Conservation (phyloP, 2,329 filamentous ascomycete species). For the Canariomyces notabilis region DNA sequence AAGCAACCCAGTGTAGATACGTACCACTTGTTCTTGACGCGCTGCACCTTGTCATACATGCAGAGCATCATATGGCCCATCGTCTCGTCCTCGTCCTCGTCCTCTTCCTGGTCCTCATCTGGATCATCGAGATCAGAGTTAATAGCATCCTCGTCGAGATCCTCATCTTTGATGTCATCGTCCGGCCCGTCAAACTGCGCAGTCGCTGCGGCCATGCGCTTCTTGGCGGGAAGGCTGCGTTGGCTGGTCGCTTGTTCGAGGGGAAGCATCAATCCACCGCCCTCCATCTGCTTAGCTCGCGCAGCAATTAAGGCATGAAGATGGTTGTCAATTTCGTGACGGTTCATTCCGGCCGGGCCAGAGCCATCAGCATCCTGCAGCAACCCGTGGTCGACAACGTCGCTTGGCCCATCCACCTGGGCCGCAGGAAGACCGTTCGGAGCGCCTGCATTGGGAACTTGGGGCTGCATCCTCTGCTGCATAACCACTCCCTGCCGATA, state of each 20-base stretch:
- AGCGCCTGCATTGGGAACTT: conserved; percentile 33
- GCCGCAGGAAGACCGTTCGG: conserved; percentile 39
- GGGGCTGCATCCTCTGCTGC: conserved; percentile 30
- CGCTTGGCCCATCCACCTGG: conserved; percentile 72
- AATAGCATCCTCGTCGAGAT: conserved; percentile 87
- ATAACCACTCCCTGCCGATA: conserved; percentile 33
- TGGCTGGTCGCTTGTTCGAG: conserved; percentile 50
- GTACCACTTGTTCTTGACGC: conserved; percentile 97
- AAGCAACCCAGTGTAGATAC: conserved; percentile 24
- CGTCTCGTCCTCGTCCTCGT: conserved; percentile 81
- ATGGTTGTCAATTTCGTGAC: conserved; percentile 61
- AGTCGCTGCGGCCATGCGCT: conserved; percentile 21
- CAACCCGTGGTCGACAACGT: conserved; percentile 57
- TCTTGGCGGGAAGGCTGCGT: conserved; percentile 28
- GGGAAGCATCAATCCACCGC: conserved; percentile 70
- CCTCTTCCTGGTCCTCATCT: conserved; percentile 77
- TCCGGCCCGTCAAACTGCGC: conserved; percentile 57
- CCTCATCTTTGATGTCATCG: conserved; percentile 56
- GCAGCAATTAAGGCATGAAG: conserved; percentile 64
- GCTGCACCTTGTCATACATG: conserved; percentile 98
- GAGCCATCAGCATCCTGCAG: conserved; percentile 52
- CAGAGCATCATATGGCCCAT: conserved; percentile 92
- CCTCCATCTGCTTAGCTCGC: conserved; percentile 64
- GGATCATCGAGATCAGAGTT: conserved; percentile 97
- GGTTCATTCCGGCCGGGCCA: conserved; percentile 50